Evolutionary conservation across 2,329 filamentous ascomycete species (phyloP), one percentile per base, ranked within the genome.

Genomic region (Emydomyces testavorans): DNA sequence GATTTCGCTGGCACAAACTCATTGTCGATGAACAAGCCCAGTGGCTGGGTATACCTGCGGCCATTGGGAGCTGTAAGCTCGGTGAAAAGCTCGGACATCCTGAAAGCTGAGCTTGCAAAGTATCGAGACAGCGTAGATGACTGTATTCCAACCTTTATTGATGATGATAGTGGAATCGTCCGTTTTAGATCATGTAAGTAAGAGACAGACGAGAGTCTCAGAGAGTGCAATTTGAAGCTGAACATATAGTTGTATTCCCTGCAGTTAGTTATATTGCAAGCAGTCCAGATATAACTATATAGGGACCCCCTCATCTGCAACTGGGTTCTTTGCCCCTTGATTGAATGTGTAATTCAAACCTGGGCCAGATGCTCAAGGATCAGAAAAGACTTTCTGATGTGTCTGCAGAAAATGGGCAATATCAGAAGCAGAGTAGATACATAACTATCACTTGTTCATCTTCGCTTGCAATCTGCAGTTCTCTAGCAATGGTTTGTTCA

Each of bases 1-100:
- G 75, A 75, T 62, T 74, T 79, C 48, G 80, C 78, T 58, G 78
- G 72, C 46, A 86, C 79, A 62, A 85, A 89, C 62, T 87, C 82
- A 54, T 88, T 87, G 70, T 85, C 83, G 69, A 89, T 87, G 66
- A 88, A 89, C 6, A 90, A 73, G n/a, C 85, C 85, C 37, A 77
- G 72, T 1, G 84, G 83, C 68, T 87, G 82, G 10, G 66, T 71
- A 67, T 85, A 89, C 57, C 76, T 80, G 63, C 69, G 73, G 57
- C 83, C 84, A 65, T 90, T 90, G 3, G 85, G 85, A 42, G 85
- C 83, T 6, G 75, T 83, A 50, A 90, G 74, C 58, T 85, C 74
- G 20, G 67, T 57, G 32, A 61, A 63, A 23, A 70, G 53, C 43
- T 63, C 57, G 3, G 66, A 43, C 53, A 55, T 55, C 32, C 52